A percentile compares a stretch with the other conserved stretches of the same genome.
phyloP scores from a whole-genome alignment of 2,329 filamentous ascomycete species.

The Myriosclerotinia scirpicola region DNA sequence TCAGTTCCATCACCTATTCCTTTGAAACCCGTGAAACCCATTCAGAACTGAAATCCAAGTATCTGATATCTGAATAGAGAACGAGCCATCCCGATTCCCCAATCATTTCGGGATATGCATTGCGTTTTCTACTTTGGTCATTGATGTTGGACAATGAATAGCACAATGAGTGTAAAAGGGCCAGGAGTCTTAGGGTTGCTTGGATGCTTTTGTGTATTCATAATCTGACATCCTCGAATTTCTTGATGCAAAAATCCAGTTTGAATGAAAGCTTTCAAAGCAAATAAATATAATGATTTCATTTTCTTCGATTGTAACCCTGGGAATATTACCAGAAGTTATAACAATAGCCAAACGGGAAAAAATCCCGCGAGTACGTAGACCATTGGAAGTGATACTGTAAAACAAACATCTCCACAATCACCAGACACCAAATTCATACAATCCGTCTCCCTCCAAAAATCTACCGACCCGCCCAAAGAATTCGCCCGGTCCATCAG shows the following conservation, averaged over 20 bases:
- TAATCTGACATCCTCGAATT: not conserved
- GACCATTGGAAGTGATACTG: not conserved
- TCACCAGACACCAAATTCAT: not conserved
- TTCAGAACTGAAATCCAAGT: too few species aligned
- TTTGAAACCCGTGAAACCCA: too few species aligned
- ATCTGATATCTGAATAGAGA: too few species aligned
- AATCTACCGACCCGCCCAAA: not conserved
- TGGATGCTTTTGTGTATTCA: not conserved
- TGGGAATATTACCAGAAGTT: not conserved
- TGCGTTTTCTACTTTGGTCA: not conserved
- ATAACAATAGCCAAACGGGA: too few species aligned
- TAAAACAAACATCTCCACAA: too few species aligned
- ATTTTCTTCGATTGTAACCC: not conserved
- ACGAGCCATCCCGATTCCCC: not conserved
- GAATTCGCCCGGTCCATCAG: not conserved
- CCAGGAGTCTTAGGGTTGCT: not conserved
- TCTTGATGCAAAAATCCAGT: not conserved
- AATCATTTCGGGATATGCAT: not conserved
- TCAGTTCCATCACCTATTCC: not conserved
- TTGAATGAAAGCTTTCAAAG: not conserved
- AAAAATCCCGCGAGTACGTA: too few species aligned
- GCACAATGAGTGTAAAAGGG: too few species aligned
- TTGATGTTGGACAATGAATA: not conserved
- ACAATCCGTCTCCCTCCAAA: not conserved
- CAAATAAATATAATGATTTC: not conserved